A percentile compares a stretch with the other conserved stretches of the same genome.
These are phyloP conservation scores for Aureobasidium sp. DNA, from an alignment of 2,329 filamentous ascomycete species.

Conservation along the genomic window DNA sequence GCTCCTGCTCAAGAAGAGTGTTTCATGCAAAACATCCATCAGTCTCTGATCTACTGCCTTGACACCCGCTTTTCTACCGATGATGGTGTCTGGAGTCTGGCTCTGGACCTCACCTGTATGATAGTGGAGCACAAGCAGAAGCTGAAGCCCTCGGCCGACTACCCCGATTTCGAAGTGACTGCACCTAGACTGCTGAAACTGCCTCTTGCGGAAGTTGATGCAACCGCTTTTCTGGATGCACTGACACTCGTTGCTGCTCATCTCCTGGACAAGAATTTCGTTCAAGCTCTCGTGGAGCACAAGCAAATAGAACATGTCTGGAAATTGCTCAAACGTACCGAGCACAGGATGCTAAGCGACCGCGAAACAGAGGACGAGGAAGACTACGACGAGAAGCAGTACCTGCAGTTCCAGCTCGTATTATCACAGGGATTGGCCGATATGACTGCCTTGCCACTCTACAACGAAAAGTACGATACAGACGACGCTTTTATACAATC, in stretches of 20 bases:
- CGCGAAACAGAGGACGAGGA: background rate
- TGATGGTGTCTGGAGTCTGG: slow-evolving; percentile 10
- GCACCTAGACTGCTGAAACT: slow-evolving; percentile 3
- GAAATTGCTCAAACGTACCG: slow-evolving; percentile 14
- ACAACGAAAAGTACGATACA: background rate
- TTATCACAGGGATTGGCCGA: slow-evolving; percentile 9
- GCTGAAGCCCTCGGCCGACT: background rate
- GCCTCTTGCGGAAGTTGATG: slow-evolving; percentile 15
- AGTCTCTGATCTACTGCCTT: slow-evolving; percentile 13
- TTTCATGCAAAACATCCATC: slow-evolving; percentile 14
- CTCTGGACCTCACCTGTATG: slow-evolving; percentile 8
- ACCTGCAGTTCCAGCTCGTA: slow-evolving; percentile 11
- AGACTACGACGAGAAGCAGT: slow-evolving; percentile 13
- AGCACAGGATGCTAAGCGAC: slow-evolving; percentile 8
- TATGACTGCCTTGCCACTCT: slow-evolving; percentile 7
- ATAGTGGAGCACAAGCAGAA: slow-evolving; percentile 6
- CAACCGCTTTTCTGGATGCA: slow-evolving; percentile 16
- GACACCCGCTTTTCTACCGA: background rate
- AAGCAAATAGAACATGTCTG: slow-evolving; percentile 12
- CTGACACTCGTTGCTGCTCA: slow-evolving; percentile 11
- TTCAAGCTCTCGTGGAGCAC: slow-evolving; percentile 2
- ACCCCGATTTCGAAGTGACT: background rate
- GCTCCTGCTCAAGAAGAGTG: slow-evolving; percentile 13
- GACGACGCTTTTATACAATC: background rate
- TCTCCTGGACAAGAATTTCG: slow-evolving; percentile 14